A percentile compares a stretch with the other conserved stretches of the same genome.
phyloP scores from a whole-genome alignment of 1,284 basidiomycete genomes.

The Takashimella koratensis region DNA sequence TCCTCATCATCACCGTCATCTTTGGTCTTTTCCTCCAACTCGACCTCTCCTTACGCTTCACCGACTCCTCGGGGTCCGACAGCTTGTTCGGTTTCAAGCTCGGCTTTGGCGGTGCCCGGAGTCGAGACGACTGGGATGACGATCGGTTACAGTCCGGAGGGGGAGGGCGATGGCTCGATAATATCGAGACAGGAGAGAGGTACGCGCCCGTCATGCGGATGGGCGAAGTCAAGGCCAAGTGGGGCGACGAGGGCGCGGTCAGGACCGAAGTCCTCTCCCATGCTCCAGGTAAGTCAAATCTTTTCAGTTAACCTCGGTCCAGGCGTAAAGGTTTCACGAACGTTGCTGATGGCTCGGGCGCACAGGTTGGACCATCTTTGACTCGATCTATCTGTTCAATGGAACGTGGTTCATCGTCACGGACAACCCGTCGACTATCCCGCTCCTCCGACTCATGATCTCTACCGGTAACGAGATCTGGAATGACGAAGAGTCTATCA shows the following conservation, averaged over 20 bases:
- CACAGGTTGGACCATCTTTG: conserved; percentile 74
- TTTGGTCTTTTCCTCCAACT: conserved; percentile 44
- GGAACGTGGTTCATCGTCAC: conserved; percentile 51
- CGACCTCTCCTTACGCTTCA: conserved; percentile 39
- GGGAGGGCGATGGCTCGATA: conserved; percentile 19
- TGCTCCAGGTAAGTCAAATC: conserved; percentile 47
- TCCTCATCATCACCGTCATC: conserved; percentile 37
- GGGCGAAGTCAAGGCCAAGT: conserved; percentile 38
- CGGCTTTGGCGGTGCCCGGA: conserved; percentile 23
- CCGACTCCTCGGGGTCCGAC: conserved; percentile 28
- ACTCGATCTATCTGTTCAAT: conserved; percentile 57
- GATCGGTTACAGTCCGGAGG: conserved; percentile 7
- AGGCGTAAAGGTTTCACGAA: neutral
- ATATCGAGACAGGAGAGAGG: conserved; percentile 22
- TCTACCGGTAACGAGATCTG: conserved; percentile 50
- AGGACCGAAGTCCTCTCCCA: conserved; percentile 43
- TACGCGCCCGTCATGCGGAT: conserved; percentile 17
- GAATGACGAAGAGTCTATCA: conserved; percentile 50
- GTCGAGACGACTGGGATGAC: conserved; percentile 16
- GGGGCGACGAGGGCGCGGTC: conserved; percentile 36
- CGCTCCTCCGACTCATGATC: conserved; percentile 48
- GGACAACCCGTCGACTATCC: conserved; percentile 47
- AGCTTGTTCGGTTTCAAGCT: conserved; percentile 32
- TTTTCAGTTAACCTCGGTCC: too few relatives aligned
- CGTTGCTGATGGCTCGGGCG: too few relatives aligned